Conservation (phyloP, 495 filamentous ascomycete genomes). For the Trichoderma asperelloides region DNA sequence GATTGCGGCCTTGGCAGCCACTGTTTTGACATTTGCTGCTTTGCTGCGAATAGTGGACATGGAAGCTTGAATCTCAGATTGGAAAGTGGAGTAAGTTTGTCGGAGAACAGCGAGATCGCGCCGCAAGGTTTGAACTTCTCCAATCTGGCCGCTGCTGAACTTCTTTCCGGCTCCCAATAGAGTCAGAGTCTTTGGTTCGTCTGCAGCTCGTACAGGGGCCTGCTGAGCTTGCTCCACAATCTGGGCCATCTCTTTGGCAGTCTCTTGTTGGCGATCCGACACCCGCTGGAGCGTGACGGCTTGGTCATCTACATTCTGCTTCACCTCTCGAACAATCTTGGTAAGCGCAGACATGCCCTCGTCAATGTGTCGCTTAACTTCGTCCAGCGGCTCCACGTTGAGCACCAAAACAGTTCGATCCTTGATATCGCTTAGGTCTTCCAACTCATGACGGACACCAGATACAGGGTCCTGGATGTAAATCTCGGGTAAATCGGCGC, state of each 20-base stretch:
- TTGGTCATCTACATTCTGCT: conserved; percentile 71
- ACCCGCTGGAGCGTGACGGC: conserved; percentile 70
- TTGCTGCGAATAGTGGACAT: conserved; percentile 77
- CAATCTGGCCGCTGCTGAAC: conserved; percentile 44
- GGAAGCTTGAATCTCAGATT: conserved; percentile 75
- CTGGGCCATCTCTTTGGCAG: conserved; percentile 82
- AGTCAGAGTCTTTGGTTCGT: neutral
- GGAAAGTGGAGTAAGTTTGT: conserved; percentile 86
- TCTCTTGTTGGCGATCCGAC: conserved; percentile 85
- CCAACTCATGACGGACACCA: conserved; percentile 88
- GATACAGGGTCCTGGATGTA: conserved; percentile 95
- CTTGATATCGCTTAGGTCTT: conserved; percentile 91
- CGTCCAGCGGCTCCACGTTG: conserved; percentile 90
- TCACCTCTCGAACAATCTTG: conserved; percentile 71
- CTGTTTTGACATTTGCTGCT: conserved; percentile 68
- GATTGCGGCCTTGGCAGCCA: conserved; percentile 56
- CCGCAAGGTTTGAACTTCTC: conserved; percentile 71
- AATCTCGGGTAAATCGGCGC: conserved; percentile 87
- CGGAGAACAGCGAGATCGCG: conserved; percentile 87
- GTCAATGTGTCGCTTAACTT: conserved; percentile 93
- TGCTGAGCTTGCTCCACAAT: conserved; percentile 48
- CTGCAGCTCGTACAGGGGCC: conserved; percentile 9
- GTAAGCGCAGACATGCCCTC: conserved; percentile 78
- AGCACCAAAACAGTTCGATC: conserved; percentile 88
- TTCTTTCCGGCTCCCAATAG: conserved; percentile 19